Conservation (phyloP, 73 alveolate species). For the Breviolum minutum region DNA sequence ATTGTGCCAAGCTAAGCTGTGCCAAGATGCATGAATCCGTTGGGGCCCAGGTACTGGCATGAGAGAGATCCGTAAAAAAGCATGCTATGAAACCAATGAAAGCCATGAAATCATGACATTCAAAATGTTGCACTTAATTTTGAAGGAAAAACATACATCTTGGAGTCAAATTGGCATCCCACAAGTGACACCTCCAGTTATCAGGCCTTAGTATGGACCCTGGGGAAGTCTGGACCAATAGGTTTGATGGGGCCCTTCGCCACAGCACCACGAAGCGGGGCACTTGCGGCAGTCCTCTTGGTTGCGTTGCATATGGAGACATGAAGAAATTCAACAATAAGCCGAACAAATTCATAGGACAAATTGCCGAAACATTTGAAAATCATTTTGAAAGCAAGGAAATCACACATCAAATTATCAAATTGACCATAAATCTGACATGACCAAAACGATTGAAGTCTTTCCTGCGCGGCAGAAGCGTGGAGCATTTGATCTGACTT, state of each 20-base stretch:
- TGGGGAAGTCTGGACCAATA: slow-evolving; percentile 86
- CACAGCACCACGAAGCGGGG: slow-evolving; percentile 70
- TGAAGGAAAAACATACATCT: neutral
- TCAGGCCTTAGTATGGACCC: slow-evolving; percentile 25
- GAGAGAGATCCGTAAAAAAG: neutral
- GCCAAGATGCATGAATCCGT: slow-evolving; percentile 41
- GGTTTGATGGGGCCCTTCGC: slow-evolving; percentile 87
- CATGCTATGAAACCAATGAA: neutral
- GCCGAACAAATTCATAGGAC: too few species aligned
- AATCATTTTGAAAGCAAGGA: neutral
- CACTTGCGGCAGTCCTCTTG: slow-evolving; percentile 41
- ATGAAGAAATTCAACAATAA: too few species aligned
- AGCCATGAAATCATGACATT: neutral
- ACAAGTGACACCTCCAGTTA: neutral
- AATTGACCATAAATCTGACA: too few species aligned
- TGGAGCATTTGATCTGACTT: too few species aligned
- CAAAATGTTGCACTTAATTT: neutral
- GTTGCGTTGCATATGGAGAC: too few species aligned
- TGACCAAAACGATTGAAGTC: too few species aligned
- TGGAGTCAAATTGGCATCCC: neutral
- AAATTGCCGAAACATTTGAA: too few species aligned
- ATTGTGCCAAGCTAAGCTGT: neutral
- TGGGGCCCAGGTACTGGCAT: slow-evolving; percentile 33
- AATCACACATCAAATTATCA: too few species aligned
- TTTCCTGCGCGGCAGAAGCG: too few species aligned